These are phyloP conservation scores for Penicillium turbatum DNA, from an alignment of 495 filamentous ascomycete species.

Conservation along the genomic window DNA sequence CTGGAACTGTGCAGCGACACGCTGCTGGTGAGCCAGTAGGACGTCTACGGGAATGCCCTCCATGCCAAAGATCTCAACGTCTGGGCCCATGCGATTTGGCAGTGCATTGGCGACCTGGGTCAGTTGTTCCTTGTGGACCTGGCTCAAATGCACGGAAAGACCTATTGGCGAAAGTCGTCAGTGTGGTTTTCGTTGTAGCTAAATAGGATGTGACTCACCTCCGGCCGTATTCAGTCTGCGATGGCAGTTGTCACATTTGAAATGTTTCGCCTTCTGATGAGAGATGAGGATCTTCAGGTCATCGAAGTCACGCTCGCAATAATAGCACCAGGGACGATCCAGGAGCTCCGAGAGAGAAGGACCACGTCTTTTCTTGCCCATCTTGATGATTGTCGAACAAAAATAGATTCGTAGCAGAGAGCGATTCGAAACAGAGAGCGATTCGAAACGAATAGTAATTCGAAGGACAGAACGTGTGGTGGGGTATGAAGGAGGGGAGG, in stretches of 20 bases:
- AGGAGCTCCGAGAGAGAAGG: constrained; percentile 85
- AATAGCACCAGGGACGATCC: constrained; percentile 92
- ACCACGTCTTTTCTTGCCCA: constrained; percentile 82
- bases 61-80: constrained; percentile 97
- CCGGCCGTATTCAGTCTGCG: constrained; percentile 91
- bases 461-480: not conserved
- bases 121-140: constrained; percentile 93
- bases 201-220: constrained; percentile 52
- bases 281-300: constrained; percentile 92
- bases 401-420: not conserved
- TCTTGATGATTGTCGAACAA: constrained; percentile 26
- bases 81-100: constrained; percentile 72
- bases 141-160: constrained; percentile 92
- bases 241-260: constrained; percentile 88
- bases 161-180: constrained; percentile 47
- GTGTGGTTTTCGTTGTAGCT: not conserved
- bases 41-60: constrained; percentile 91
- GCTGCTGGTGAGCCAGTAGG: constrained; percentile 73
- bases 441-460: not conserved
- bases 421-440: not conserved
- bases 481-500: not conserved
- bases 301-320: constrained; percentile 98
- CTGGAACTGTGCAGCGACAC: constrained; percentile 77
- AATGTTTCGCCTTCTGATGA: constrained; percentile 98
- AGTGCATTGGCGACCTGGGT: constrained; percentile 86